Conservation (phyloP, 2,329 filamentous ascomycete species). For the Lasiodiplodia sp. region DNA sequence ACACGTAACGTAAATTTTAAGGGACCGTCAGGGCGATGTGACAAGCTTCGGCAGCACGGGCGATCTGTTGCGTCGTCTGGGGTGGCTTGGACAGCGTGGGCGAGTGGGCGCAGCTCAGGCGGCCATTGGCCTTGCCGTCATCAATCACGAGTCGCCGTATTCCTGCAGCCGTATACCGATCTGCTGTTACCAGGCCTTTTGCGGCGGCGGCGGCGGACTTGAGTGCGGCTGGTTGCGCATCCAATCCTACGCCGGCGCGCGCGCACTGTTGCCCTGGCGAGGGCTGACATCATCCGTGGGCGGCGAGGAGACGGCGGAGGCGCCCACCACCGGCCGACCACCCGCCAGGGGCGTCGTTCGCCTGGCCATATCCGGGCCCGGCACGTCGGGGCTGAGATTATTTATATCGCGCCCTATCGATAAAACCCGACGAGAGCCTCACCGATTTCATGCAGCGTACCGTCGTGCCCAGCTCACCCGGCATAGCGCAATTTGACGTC, state of each 20-base stretch:
- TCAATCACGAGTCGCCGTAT: constrained; percentile 23
- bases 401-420: constrained; percentile 25
- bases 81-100: constrained; percentile 25
- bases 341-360: constrained; percentile 4
- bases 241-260: neutral
- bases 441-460: neutral
- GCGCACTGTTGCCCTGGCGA: constrained; percentile 11
- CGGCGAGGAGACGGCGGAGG: constrained; percentile 1
- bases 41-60: constrained; percentile 25
- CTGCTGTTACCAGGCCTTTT: constrained; percentile 23
- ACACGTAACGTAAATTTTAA: constrained; percentile 29
- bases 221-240: constrained; percentile 6
- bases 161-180: constrained; percentile 23
- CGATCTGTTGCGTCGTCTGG: constrained; percentile 26
- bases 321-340: constrained; percentile 4
- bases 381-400: constrained; percentile 5
- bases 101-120: constrained; percentile 23
- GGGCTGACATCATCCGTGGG: constrained; percentile 11
- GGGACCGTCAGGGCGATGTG: constrained; percentile 29
- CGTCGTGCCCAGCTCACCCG: neutral
- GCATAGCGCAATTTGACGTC: constrained; percentile 6
- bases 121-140: constrained; percentile 26
- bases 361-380: constrained; percentile 22
- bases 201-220: neutral
- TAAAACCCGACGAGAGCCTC: constrained; percentile 9